Base-by-base conservation (phyloP, 169 alveolate species). In the Fabrea salina region DNA sequence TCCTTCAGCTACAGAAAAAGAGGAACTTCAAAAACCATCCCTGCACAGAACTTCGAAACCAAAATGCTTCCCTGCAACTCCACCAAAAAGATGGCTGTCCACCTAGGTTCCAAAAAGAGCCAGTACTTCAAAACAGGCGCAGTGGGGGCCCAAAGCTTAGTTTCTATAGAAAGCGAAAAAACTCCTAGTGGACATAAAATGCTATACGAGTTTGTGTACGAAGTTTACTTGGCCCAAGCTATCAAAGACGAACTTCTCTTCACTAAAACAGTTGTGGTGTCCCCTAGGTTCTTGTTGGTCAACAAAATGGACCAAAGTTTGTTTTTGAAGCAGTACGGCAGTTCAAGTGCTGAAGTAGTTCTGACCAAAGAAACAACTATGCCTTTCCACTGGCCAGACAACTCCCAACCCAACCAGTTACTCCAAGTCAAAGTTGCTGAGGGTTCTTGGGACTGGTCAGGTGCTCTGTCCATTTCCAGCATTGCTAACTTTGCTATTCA, bases 331-430 rank as follows among this genome's bases (percentile, higher is more conserved):
- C 78, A 68, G 4, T 43, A n/a, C 16, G 25, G 44, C n/a, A 13
- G 47, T 43, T 8, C n/a, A 43, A 16, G 19, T n/a, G 19, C 67
- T n/a, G 61, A 47, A 22, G 11, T 47, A 11, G 11, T 43, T 11
- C 19, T 68, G 11, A 64, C 16, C 22, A 43, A 22, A 30, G 37
- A 37, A 8, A 16, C 37, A 37, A 68, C 37, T 2, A 37, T 41
- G 1, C 78, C 78, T 68, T 68, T 68, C 44, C 57, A 43, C 44
- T 68, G 57, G 78, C 57, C 57, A n/a, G 66, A 68, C 27, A 7
- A 19, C 39, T 19, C 3, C 8, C 19, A 13, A 32, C 44, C 19
- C 2, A 19, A 68, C 7, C 11, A 44, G 53, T n/a, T 68, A 8
- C 11, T 43, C 13, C 40, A n/a, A 16, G 25, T 68, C 7, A 13